Conservation (phyloP, 306 rosid genomes). For the Fragaria iinumae region DNA sequence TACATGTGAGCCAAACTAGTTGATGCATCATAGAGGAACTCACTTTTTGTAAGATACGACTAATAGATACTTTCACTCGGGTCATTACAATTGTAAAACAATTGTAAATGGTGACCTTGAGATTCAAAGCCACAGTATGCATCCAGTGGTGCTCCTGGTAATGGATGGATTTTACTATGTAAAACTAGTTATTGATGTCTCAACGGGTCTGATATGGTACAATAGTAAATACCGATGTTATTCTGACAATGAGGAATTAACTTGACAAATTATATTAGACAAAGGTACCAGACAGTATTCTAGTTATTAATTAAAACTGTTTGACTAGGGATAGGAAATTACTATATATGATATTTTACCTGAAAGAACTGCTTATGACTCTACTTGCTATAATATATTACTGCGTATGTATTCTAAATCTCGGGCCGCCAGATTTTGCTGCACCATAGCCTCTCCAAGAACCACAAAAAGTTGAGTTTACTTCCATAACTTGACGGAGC, state of each 20-base stretch:
- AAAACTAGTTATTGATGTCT: neutral
- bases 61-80: neutral
- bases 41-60: too few relatives aligned
- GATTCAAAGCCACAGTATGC: neutral
- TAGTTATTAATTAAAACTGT: neutral
- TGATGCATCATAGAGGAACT: neutral
- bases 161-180: neutral
- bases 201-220: neutral
- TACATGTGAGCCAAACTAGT: too few relatives aligned
- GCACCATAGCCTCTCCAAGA: constrained; percentile 19
- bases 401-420: neutral
- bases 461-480: constrained; percentile 26
- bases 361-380: neutral
- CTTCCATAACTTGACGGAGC: constrained; percentile 87
- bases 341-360: neutral
- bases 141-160: neutral
- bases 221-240: too few relatives aligned
- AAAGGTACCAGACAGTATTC: neutral
- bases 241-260: too few relatives aligned
- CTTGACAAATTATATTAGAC: neutral
- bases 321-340: neutral
- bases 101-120: neutral
- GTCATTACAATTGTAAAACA: neutral
- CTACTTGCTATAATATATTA: neutral
- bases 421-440: constrained; percentile 15